Percentiles rank a stretch among this genome's conserved stretches.
Conservation (phyloP, 2,329 filamentous ascomycete species). For the Metarhizium sp. region DNA sequence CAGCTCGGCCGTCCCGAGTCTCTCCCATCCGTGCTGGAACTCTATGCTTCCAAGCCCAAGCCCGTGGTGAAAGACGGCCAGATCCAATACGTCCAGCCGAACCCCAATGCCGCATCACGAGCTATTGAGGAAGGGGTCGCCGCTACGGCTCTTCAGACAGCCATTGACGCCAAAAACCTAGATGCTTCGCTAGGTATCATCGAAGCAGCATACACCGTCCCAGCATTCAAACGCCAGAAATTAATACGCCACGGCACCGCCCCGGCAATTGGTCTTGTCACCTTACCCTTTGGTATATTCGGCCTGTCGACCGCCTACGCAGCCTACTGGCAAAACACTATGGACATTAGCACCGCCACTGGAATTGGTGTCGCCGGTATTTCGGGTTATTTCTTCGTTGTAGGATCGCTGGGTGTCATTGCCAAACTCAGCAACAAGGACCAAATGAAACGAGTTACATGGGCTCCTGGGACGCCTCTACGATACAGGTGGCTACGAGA, state of each 20-base stretch:
- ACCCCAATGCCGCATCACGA: slow-evolving; percentile 58
- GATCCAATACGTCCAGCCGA: slow-evolving; percentile 50
- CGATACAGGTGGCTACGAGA: slow-evolving; percentile 79
- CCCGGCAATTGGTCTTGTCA: slow-evolving; percentile 45
- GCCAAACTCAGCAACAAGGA: slow-evolving; percentile 84
- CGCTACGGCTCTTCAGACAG: slow-evolving; percentile 64
- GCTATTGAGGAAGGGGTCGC: slow-evolving; percentile 66
- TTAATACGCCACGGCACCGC: slow-evolving; percentile 54
- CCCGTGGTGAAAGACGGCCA: slow-evolving; percentile 51
- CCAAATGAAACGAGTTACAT: slow-evolving; percentile 89
- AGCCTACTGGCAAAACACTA: slow-evolving; percentile 48
- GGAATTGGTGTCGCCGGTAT: slow-evolving; percentile 72
- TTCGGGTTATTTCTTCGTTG: slow-evolving; percentile 73
- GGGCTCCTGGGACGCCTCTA: slow-evolving; percentile 73
- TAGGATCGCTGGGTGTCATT: slow-evolving; percentile 72
- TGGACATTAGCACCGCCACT: slow-evolving; percentile 67
- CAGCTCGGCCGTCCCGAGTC: slow-evolving; percentile 64
- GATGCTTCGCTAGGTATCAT: slow-evolving; percentile 68
- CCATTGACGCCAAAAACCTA: slow-evolving; percentile 71
- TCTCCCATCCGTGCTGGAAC: slow-evolving; percentile 67
- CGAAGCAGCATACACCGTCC: slow-evolving; percentile 56
- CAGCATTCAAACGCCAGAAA: slow-evolving; percentile 59
- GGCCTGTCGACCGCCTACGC: slow-evolving; percentile 49
- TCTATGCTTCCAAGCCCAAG: slow-evolving; percentile 77
- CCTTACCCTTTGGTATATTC: slow-evolving; percentile 61